Evolutionary conservation across 139 green algal genomes (phyloP), one percentile per base, ranked within the genome.

Genomic region (Tetratostichococcus sp.): DNA sequence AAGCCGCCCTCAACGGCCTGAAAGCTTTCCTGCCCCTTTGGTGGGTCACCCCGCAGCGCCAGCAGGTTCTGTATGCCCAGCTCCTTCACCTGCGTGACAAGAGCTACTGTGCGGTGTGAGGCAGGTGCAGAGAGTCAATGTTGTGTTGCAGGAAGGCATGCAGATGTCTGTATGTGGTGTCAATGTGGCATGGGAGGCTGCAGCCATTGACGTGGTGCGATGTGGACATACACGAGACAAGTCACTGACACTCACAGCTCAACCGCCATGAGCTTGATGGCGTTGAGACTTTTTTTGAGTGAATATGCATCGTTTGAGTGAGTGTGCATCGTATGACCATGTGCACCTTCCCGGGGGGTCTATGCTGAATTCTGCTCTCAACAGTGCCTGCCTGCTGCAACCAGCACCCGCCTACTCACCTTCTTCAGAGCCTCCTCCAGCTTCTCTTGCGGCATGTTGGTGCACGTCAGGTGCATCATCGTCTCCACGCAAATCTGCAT

Each of bases 401-500:
- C n/a, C 39, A 50, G 39, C 39, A 50, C 11, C 11, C 6, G 8
- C 22, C 2, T 62, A n/a, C 19, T 23, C 50, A 93, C 89, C 88
- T 93, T 88, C 23, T 81, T 67, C 30, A 98, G 86, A 2, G 95
- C 94, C 22, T 86, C 76, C n/a, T 94, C 75, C 62, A 98, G 84
- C 78, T 92, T 92, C 59, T 97, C 90, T 58, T 91, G 77, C 0
- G 89, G 90, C 93, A 98, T 98, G 89, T 98, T 98, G 72, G 95
- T 98, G 88, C 95, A 98, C 4, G 95, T 98, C 50, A 98, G 82
- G 84, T 98, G 95, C 95, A 98, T 98, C 92, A 98, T 98, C 22
- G 93, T 98, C 85, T 98, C 93, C 35, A 98, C 87, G 71, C 91
- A 90, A 1, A 98, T 82, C 94, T 98, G 84, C 67, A 77, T 23